Evolutionary conservation across 768 basidiomycete species (phyloP).

Genomic region (Punctularia strigosozonata): DNA sequence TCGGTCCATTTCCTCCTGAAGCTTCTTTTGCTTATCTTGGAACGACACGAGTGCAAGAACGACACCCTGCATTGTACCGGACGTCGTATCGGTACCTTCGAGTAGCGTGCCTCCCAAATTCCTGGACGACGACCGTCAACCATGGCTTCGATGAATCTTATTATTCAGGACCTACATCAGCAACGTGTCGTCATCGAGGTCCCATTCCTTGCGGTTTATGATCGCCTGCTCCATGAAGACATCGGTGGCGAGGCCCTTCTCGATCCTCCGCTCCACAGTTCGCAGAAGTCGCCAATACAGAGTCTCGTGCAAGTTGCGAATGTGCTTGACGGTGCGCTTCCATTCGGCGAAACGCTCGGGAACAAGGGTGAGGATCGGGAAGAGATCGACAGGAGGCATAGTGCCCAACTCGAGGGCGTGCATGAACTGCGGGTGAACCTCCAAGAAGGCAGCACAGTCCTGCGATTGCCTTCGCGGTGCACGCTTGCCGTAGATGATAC

Average conservation of each 20-base stretch:
- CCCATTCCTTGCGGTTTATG: constrained; percentile 11
- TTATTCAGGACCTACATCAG: too few relatives aligned
- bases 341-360: constrained; percentile 24
- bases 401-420: constrained; percentile 19
- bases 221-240: constrained; percentile 22
- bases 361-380: constrained; percentile 20
- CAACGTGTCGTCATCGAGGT: constrained; percentile 14
- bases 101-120: constrained; percentile 3
- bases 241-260: constrained; percentile 16
- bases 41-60: constrained; percentile 6
- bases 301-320: constrained; percentile 14
- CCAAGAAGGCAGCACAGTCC: constrained; percentile 15
- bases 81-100: constrained; percentile 10
- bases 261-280: constrained; percentile 14
- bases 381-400: constrained; percentile 22
- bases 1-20: constrained; percentile 15
- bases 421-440: constrained; percentile 16
- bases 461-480: constrained; percentile 15
- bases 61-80: constrained; percentile 7
- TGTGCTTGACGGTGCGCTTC: constrained; percentile 16
- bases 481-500: constrained; percentile 20
- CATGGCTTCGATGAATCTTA: too few relatives aligned
- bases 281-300: constrained; percentile 19
- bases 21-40: constrained; percentile 15
- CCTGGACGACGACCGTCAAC: too few relatives aligned